Percentiles rank a stretch among this genome's conserved stretches.
Evolutionary conservation across 2,329 filamentous ascomycete species (phyloP).

Genomic region (Neopestalotiopsis sp.): DNA sequence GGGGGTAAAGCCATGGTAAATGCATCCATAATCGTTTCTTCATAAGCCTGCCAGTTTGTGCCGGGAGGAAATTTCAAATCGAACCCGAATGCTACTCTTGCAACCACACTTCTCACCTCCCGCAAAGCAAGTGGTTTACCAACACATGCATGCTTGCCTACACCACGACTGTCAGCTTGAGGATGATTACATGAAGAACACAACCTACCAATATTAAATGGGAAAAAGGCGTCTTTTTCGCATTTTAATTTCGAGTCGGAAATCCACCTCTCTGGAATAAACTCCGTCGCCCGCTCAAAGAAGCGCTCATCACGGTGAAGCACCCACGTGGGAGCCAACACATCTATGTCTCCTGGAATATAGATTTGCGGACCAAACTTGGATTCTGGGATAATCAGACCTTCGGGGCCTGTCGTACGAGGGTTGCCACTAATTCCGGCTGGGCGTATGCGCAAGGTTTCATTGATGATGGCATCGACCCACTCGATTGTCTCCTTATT

Average conservation of each 20-base stretch:
- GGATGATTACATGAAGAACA: not conserved
- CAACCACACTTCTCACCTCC: constrained; percentile 19
- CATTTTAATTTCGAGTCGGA: not conserved
- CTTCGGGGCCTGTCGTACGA: constrained; percentile 2
- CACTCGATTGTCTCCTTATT: constrained; percentile 16
- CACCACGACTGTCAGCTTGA: not conserved
- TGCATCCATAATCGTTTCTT: constrained; percentile 16
- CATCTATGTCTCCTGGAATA: constrained; percentile 18
- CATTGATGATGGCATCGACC: constrained; percentile 19
- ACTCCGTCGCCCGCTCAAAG: constrained; percentile 19
- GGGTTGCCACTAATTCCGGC: constrained; percentile 18
- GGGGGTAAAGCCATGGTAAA: constrained; percentile 19
- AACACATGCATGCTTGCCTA: constrained; percentile 20
- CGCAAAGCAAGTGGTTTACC: constrained; percentile 19
- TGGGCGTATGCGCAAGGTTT: constrained; percentile 20
- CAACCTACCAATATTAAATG: constrained; percentile 18
- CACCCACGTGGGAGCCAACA: constrained; percentile 18
- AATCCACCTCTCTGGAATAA: constrained; percentile 20
- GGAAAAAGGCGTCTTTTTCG: constrained; percentile 15
- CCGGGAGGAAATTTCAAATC: constrained; percentile 12
- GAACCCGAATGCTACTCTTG: constrained; percentile 15
- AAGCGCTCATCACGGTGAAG: constrained; percentile 18
- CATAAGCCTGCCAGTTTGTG: constrained; percentile 10
- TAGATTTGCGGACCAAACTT: constrained; percentile 14
- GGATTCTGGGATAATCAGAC: constrained; percentile 12